These are phyloP conservation scores for Pseudopyricularia cyperi DNA, from an alignment of 2,329 filamentous ascomycete genomes.

Conservation along the genomic window DNA sequence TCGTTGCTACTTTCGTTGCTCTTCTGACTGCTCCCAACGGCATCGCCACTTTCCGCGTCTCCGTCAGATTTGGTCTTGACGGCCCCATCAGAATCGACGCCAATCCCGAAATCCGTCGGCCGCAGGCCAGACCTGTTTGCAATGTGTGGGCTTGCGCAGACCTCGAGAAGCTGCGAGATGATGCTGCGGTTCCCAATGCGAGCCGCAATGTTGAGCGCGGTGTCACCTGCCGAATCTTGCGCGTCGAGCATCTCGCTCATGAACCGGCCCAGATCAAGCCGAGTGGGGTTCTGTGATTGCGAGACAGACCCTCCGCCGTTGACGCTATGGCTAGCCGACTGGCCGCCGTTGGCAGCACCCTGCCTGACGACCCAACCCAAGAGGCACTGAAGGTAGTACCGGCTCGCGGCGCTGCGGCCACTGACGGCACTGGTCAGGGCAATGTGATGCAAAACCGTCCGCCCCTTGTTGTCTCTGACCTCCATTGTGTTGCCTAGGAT, in stretches of 20 bases:
- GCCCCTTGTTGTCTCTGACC: conserved; percentile 73
- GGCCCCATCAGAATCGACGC: conserved; percentile 42
- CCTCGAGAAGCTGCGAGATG: conserved; percentile 90
- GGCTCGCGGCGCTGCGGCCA: conserved; percentile 77
- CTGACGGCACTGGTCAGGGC: conserved; percentile 93
- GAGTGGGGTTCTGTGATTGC: conserved; percentile 29
- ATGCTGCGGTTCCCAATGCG: conserved; percentile 88
- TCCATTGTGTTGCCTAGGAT: conserved; percentile 84
- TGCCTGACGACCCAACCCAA: conserved; percentile 90
- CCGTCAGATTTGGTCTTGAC: conserved; percentile 12
- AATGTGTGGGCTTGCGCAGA: conserved; percentile 86
- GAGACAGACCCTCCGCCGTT: conserved; percentile 6
- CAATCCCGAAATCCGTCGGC: conserved; percentile 90
- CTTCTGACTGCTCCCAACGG: conserved; percentile 34
- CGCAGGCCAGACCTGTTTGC: conserved; percentile 80
- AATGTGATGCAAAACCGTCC: conserved; percentile 92
- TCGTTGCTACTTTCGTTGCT: conserved; percentile 65
- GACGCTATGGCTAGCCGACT: conserved; percentile 12
- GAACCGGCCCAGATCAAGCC: conserved; percentile 80
- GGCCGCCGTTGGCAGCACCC: conserved; percentile 24
- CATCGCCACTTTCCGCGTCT: conserved; percentile 27
- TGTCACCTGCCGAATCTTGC: conserved; percentile 87
- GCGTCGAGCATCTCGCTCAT: conserved; percentile 97
- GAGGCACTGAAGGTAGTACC: conserved; percentile 90
- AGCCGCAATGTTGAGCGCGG: conserved; percentile 84